Evolutionary conservation across 1,284 basidiomycete species (phyloP).

Genomic region (Ustilago trichophora): DNA sequence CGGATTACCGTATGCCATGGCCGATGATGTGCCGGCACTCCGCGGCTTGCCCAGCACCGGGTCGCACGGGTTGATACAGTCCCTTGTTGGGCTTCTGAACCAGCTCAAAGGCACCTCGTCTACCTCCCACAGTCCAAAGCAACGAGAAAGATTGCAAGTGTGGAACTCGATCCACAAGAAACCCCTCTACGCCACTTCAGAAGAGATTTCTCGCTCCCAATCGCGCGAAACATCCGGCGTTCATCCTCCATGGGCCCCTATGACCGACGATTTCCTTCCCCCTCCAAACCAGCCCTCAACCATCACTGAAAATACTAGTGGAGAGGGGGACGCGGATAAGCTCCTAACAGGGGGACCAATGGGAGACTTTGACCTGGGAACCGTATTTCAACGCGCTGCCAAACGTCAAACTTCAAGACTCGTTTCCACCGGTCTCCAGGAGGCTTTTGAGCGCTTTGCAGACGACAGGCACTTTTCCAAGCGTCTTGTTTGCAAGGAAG

Average conservation of each 20-base stretch:
- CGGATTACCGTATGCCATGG: conserved; percentile 25
- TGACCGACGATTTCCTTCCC: conserved; percentile 1
- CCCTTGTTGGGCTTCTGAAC: not conserved
- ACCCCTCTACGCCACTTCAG: conserved; percentile 11
- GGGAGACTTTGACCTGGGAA: conserved; percentile 22
- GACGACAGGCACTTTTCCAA: conserved; percentile 42
- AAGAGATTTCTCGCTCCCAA: conserved; percentile 9
- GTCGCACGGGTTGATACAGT: not conserved
- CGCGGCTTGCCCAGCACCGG: conserved; percentile 8
- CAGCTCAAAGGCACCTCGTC: no score
- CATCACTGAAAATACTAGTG: no score
- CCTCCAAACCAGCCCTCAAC: no score
- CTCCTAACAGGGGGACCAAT: not conserved
- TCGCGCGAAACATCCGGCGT: not conserved
- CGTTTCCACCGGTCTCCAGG: conserved; percentile 16
- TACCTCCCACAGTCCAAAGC: no score
- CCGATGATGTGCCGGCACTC: conserved; percentile 31
- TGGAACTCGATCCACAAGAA: conserved; percentile 10
- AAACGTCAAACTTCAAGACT: conserved; percentile 9
- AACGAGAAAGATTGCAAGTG: conserved; percentile 6
- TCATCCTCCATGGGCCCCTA: conserved; percentile 19
- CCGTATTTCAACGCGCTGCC: conserved; percentile 9
- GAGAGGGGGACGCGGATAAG: no score
- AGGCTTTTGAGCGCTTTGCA: conserved; percentile 33
- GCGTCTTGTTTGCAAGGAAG: conserved; percentile 6